Conservation (phyloP, 768 basidiomycete genomes). For the Boletus rubroflammeus region DNA sequence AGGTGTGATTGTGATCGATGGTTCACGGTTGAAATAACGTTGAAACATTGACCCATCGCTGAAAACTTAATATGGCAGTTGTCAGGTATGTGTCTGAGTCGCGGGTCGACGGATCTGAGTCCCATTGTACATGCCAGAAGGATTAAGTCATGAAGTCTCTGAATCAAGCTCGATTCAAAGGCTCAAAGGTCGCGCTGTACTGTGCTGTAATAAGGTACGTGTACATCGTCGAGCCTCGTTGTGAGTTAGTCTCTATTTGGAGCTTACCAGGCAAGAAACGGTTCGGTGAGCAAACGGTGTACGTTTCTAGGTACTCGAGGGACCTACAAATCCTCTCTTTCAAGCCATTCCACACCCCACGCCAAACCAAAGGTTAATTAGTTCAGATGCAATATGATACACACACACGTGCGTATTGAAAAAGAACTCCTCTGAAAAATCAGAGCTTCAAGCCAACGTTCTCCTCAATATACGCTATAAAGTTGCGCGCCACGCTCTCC, state of each 20-base stretch:
- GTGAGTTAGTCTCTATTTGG: too few relatives aligned
- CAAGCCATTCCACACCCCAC: background rate
- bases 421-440: constrained; percentile 2
- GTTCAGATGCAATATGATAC: background rate
- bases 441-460: constrained; percentile 44
- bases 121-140: background rate
- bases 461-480: constrained; percentile 70
- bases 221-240: background rate
- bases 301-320: too few relatives aligned
- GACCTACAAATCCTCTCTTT: background rate
- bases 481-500: constrained; percentile 63
- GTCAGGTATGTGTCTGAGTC: background rate
- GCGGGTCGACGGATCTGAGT: background rate
- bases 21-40: too few relatives aligned
- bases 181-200: background rate
- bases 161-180: background rate
- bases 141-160: too few relatives aligned
- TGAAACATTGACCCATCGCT: too few relatives aligned
- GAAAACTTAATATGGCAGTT: too few relatives aligned
- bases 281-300: too few relatives aligned
- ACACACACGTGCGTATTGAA: background rate
- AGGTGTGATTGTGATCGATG: too few relatives aligned
- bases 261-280: background rate
- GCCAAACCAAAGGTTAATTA: background rate
- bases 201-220: background rate